phyloP scores from a whole-genome alignment of 192 early-diverging fungal species.

The Podila epigama region DNA sequence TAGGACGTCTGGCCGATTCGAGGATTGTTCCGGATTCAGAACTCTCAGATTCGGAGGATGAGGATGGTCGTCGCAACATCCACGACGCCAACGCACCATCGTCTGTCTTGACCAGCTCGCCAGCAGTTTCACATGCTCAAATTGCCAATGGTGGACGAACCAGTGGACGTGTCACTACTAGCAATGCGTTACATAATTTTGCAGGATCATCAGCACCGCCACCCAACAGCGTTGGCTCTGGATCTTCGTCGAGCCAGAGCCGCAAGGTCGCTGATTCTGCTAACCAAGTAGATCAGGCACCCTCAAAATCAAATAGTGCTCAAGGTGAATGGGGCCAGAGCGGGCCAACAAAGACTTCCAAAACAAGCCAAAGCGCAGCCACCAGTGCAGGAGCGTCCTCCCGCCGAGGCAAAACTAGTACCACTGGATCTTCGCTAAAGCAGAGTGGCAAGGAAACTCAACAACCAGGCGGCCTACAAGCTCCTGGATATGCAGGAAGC shows the following conservation, averaged over 20 bases:
- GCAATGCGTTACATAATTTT: constrained; percentile 34
- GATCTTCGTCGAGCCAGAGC: neutral
- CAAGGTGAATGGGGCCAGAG: constrained; percentile 31
- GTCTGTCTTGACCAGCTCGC: constrained; percentile 19
- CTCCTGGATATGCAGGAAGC: constrained; percentile 3
- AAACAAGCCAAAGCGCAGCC: neutral
- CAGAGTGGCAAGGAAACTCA: constrained; percentile 20
- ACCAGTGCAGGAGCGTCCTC: neutral
- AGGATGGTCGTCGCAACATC: constrained; percentile 52
- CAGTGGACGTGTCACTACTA: constrained; percentile 27
- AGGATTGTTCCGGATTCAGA: constrained; percentile 75
- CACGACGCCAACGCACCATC: constrained; percentile 32
- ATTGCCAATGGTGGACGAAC: constrained; percentile 7
- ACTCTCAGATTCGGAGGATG: constrained; percentile 82
- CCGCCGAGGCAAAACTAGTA: constrained; percentile 4
- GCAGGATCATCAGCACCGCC: constrained; percentile 11
- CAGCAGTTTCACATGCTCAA: constrained; percentile 3
- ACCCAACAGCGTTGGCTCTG: constrained; percentile 9
- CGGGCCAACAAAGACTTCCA: constrained; percentile 14
- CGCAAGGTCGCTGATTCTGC: constrained; percentile 33
- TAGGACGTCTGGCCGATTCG: constrained; percentile 68
- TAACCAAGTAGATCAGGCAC: neutral
- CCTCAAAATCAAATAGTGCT: constrained; percentile 7
- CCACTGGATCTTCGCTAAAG: constrained; percentile 1
- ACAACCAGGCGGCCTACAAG: constrained; percentile 1